Conservation (phyloP, 768 basidiomycete genomes). For the Leccinum obscurum region DNA sequence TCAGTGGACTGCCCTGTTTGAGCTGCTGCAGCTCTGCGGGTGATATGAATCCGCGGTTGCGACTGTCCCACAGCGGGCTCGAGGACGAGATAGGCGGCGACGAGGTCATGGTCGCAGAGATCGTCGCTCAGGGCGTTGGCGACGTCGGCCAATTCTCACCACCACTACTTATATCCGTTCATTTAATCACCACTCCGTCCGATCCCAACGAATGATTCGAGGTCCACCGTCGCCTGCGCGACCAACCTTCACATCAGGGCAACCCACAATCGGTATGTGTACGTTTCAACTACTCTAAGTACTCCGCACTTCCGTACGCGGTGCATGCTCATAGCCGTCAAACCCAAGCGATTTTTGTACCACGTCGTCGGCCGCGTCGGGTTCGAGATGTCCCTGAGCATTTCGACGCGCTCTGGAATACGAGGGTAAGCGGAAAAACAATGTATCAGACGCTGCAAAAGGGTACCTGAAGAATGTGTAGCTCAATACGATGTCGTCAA, state of each 20-base stretch:
- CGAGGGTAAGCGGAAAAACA: neutral
- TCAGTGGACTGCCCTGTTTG: constrained; percentile 32
- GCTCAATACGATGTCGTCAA: constrained; percentile 90
- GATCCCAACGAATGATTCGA: neutral
- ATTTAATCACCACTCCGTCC: neutral
- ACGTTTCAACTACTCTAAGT: neutral
- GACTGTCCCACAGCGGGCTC: constrained; percentile 38
- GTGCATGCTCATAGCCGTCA: constrained; percentile 53
- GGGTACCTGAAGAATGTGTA: constrained; percentile 95
- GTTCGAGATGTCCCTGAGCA: constrained; percentile 80
- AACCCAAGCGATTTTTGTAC: constrained; percentile 84
- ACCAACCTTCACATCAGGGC: neutral
- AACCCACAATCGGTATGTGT: neutral
- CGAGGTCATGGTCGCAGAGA: constrained; percentile 4
- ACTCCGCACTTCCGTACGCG: constrained; percentile 4
- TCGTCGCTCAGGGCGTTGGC: constrained; percentile 5
- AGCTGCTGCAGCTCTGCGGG: constrained; percentile 36
- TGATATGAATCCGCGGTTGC: constrained; percentile 36
- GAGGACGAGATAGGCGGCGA: constrained; percentile 23
- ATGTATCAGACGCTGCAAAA: neutral
- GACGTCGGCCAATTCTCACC: neutral
- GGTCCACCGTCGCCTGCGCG: neutral
- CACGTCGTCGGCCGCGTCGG: constrained; percentile 80
- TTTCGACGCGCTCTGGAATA: constrained; percentile 78
- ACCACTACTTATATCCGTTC: neutral